These are phyloP conservation scores for Arachnomyces sp. DNA, from an alignment of 2,329 filamentous ascomycete genomes.

Conservation along the genomic window DNA sequence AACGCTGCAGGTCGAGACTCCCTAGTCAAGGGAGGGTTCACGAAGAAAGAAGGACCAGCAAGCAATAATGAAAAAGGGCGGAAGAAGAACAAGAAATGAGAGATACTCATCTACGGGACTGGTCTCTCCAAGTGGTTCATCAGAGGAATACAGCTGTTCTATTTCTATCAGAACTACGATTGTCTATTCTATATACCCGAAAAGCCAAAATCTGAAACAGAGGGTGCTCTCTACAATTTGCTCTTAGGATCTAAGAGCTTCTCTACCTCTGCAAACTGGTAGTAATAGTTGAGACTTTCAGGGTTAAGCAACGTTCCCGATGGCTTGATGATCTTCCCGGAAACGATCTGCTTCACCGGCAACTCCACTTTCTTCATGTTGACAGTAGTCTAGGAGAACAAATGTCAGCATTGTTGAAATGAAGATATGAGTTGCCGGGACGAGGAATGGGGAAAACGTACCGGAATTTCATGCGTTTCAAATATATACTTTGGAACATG, in stretches of 20 bases:
- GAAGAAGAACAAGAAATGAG: constrained; percentile 44
- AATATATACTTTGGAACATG: constrained; percentile 76
- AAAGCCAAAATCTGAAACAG: background rate
- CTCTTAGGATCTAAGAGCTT: constrained; percentile 38
- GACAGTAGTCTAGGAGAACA: constrained; percentile 60
- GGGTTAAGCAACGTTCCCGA: constrained; percentile 73
- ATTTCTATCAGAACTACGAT: too few relatives aligned
- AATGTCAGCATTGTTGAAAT: constrained; percentile 1
- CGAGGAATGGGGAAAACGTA: constrained; percentile 37
- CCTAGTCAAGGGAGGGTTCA: constrained; percentile 68
- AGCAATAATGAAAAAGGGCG: constrained; percentile 44
- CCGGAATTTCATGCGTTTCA: constrained; percentile 72
- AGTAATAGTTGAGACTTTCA: constrained; percentile 67
- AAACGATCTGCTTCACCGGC: constrained; percentile 78
- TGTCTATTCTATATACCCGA: constrained; percentile 4
- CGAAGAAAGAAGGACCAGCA: constrained; percentile 42
- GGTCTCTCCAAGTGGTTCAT: too few relatives aligned
- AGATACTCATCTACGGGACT: too few relatives aligned
- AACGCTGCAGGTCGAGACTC: constrained; percentile 80
- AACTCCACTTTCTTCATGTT: constrained; percentile 82
- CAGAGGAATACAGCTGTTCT: too few relatives aligned
- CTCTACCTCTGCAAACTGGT: constrained; percentile 68
- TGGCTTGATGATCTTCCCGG: constrained; percentile 63
- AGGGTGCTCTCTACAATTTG: constrained; percentile 13
- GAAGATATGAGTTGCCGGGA: background rate